These are phyloP conservation scores for Coemansia pectinata DNA, from an alignment of 192 early-diverging fungal genomes.

Conservation along the genomic window DNA sequence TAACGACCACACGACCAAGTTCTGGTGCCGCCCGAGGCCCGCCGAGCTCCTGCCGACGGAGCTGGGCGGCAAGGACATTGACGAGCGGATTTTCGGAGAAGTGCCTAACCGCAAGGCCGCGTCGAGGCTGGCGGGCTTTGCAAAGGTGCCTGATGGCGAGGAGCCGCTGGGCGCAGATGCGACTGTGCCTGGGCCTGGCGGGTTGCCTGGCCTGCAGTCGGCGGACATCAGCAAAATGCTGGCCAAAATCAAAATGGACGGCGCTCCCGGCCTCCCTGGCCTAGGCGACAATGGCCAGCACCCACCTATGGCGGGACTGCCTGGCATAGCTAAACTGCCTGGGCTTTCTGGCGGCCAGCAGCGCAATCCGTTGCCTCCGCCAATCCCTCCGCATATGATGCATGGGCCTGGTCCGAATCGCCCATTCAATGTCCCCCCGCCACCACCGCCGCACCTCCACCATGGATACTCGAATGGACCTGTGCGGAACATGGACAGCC, in stretches of 20 bases:
- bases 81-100: conserved; percentile 37
- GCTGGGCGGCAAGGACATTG: conserved; percentile 26
- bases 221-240: conserved; percentile 35
- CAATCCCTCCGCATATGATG: background rate
- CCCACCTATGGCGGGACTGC: conserved; percentile 2
- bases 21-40: conserved; percentile 93
- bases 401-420: background rate
- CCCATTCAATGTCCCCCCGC: background rate
- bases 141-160: background rate
- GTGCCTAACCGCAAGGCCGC: conserved; percentile 7
- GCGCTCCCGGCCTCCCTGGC: conserved; percentile 18
- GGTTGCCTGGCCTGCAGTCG: conserved; percentile 32
- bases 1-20: conserved; percentile 94
- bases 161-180: background rate
- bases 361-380: conserved; percentile 6
- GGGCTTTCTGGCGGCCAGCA: conserved; percentile 7
- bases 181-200: background rate
- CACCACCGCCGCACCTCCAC: background rate
- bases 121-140: background rate
- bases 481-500: conserved; percentile 12
- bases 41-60: conserved; percentile 59
- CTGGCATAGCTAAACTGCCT: conserved; percentile 7
- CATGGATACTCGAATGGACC: conserved; percentile 10
- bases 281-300: conserved; percentile 9
- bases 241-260: conserved; percentile 39